Conservation (phyloP, 345 rosid species). For the Jatropha curcas region DNA sequence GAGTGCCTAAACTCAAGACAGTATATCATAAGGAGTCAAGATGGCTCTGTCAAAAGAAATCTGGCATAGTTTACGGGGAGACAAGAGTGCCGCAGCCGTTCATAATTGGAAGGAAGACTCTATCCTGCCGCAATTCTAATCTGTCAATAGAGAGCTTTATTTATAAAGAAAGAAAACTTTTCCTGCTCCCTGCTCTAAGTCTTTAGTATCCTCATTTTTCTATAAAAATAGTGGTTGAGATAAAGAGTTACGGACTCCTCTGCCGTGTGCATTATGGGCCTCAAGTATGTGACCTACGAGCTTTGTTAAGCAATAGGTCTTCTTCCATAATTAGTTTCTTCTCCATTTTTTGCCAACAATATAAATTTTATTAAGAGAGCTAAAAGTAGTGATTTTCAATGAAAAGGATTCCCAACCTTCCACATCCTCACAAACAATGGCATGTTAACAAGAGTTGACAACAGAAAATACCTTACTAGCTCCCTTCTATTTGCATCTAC, state of each 20-base stretch:
- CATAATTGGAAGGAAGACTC: too few species aligned
- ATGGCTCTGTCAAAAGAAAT: too few species aligned
- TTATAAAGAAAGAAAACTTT: background rate
- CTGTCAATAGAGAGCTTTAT: background rate
- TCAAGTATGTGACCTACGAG: background rate
- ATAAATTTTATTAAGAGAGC: background rate
- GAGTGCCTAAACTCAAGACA: too few species aligned
- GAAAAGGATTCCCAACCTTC: background rate
- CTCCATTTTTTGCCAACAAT: background rate
- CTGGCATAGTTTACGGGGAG: too few species aligned
- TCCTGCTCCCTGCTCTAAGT: background rate
- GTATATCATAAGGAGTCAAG: too few species aligned
- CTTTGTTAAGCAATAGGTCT: background rate
- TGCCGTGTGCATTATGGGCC: background rate
- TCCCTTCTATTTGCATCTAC: background rate
- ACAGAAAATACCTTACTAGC: background rate
- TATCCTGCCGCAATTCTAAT: too few species aligned
- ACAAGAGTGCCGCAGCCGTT: too few species aligned
- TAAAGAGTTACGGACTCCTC: background rate
- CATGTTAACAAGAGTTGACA: background rate
- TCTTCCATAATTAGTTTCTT: background rate
- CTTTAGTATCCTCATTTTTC: background rate
- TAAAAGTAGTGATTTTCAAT: background rate
- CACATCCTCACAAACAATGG: background rate
- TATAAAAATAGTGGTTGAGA: background rate